Percentiles rank a stretch among this genome's conserved stretches.
These are phyloP conservation scores for Xylaria sp. DNA, from an alignment of 2,329 filamentous ascomycete species.

Conservation along the genomic window DNA sequence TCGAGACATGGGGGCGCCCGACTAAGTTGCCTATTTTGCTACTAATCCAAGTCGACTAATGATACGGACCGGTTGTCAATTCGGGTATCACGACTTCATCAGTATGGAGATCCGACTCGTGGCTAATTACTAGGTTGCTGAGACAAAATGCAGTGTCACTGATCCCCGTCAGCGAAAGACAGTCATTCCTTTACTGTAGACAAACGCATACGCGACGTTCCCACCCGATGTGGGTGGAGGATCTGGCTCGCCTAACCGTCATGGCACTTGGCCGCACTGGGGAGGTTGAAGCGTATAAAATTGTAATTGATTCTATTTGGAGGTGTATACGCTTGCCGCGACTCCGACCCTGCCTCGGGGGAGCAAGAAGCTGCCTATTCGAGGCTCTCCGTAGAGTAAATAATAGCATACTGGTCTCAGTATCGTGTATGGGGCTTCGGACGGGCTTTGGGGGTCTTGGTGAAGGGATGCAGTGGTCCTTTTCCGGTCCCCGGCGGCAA, in stretches of 20 bases:
- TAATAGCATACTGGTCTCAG: not conserved
- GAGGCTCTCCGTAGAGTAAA: not conserved
- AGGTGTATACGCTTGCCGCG: not conserved
- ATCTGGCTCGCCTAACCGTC: slow-evolving; percentile 11
- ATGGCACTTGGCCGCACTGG: slow-evolving; percentile 10
- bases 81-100: not conserved
- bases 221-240: slow-evolving; percentile 4
- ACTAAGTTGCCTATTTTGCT: slow-evolving; percentile 8
- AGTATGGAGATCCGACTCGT: slow-evolving; percentile 1
- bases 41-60: not conserved
- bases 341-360: not conserved
- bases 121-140: not conserved
- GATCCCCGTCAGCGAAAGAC: slow-evolving; percentile 12
- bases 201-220: slow-evolving; percentile 10
- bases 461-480: slow-evolving; percentile 14
- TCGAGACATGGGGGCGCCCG: slow-evolving; percentile 3
- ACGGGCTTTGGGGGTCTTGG: slow-evolving; percentile 5
- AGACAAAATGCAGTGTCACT: not conserved
- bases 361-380: slow-evolving; percentile 1
- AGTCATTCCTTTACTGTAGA: slow-evolving; percentile 16
- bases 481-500: slow-evolving; percentile 9
- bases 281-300: slow-evolving; percentile 14
- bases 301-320: slow-evolving; percentile 5
- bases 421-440: slow-evolving; percentile 12
- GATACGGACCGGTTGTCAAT: slow-evolving; percentile 1